These are phyloP conservation scores for Emergomyces pasteurianus DNA, from an alignment of 2,329 filamentous ascomycete genomes.

Conservation along the genomic window DNA sequence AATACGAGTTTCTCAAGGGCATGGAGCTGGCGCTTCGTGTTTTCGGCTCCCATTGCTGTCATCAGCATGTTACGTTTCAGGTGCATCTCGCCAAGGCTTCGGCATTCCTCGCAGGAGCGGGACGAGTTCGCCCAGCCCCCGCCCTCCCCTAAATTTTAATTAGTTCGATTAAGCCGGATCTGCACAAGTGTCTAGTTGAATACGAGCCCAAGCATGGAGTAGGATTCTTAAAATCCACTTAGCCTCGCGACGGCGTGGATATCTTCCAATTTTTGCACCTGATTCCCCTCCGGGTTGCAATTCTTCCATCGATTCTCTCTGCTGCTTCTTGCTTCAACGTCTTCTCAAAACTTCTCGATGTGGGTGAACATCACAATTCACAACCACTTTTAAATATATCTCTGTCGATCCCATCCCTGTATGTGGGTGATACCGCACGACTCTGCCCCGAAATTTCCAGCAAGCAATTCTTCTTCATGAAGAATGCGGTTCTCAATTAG, in stretches of 20 bases:
- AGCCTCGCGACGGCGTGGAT: neutral
- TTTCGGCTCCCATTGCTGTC: neutral
- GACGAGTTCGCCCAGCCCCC: neutral
- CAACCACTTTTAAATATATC: neutral
- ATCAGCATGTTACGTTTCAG: neutral
- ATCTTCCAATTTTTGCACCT: neutral
- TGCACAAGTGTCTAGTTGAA: neutral
- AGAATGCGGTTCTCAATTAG: neutral
- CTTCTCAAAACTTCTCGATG: neutral
- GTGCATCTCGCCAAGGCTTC: neutral
- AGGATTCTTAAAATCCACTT: neutral
- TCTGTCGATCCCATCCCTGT: neutral
- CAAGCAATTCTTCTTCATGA: neutral
- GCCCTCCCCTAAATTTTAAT: neutral
- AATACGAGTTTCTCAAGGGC: neutral
- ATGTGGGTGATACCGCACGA: neutral
- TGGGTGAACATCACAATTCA: neutral
- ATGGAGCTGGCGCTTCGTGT: neutral
- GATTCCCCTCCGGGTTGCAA: neutral
- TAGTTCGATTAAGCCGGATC: neutral
- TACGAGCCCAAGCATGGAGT: neutral
- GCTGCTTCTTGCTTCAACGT: neutral
- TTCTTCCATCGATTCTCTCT: neutral
- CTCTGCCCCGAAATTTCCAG: neutral
- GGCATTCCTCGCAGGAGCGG: neutral